These are phyloP conservation scores for Cryptococcus hybrid DNA, from an alignment of 1,284 basidiomycete genomes.

Conservation along the genomic window DNA sequence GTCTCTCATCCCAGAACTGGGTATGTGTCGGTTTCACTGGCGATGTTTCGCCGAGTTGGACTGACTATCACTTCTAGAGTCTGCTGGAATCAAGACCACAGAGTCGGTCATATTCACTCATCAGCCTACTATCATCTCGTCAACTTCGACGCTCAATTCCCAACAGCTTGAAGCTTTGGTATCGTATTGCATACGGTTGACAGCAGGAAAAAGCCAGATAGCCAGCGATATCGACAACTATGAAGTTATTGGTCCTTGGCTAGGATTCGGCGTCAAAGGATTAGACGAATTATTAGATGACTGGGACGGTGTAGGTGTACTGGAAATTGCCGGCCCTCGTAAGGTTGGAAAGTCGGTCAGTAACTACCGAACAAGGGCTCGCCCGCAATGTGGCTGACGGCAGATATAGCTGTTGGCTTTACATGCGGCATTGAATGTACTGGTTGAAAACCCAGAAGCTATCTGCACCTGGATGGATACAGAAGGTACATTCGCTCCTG, in stretches of 20 bases:
- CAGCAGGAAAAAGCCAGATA: conserved; percentile 7
- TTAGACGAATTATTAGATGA: conserved; percentile 28
- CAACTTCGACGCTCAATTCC: conserved; percentile 8
- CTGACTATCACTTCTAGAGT: conserved; percentile 11
- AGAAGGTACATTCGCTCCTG: conserved; percentile 39
- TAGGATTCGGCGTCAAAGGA: conserved; percentile 30
- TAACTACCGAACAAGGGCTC: background rate
- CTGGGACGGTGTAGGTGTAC: conserved; percentile 33
- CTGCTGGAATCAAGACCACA: conserved; percentile 32
- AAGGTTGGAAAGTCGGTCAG: conserved; percentile 45
- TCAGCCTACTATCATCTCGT: conserved; percentile 9
- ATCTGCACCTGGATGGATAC: conserved; percentile 46
- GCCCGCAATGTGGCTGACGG: background rate
- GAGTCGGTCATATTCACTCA: conserved; percentile 41
- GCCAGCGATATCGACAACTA: background rate
- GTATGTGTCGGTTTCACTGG: conserved; percentile 12
- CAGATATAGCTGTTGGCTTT: conserved; percentile 37
- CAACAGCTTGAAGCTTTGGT: conserved; percentile 26
- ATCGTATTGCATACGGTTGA: conserved; percentile 13
- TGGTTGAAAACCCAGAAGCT: conserved; percentile 18
- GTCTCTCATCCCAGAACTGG: conserved; percentile 26
- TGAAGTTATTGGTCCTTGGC: conserved; percentile 17
- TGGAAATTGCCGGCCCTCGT: conserved; percentile 40
- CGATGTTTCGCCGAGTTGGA: background rate
- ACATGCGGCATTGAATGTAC: conserved; percentile 31